Conservation (phyloP, 305 asterid genomes). For the Fraxinus dipetala region DNA sequence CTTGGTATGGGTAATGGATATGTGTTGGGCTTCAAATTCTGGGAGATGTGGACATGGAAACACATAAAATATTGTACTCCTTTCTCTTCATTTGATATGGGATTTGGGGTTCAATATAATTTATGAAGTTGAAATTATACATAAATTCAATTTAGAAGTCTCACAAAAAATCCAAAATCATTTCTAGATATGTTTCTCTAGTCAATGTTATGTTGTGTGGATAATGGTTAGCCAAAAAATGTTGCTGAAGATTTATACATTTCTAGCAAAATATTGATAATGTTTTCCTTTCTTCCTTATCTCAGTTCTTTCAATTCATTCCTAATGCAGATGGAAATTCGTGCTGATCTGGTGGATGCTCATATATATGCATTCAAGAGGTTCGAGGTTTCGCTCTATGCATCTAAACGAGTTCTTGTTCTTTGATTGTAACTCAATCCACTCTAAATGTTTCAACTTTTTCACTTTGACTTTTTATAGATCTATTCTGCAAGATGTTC, state of each 20-base stretch:
- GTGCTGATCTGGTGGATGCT: constrained; percentile 94
- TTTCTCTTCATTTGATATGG: constrained; percentile 6
- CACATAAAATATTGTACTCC: neutral
- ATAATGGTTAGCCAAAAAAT: neutral
- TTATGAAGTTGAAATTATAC: neutral
- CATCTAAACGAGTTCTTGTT: constrained; percentile 24
- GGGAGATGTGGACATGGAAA: constrained; percentile 13
- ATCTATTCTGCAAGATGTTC: constrained; percentile 79
- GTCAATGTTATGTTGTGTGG: neutral
- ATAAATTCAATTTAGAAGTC: constrained; percentile 3
- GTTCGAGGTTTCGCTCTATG: constrained; percentile 43
- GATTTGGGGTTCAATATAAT: constrained; percentile 1
- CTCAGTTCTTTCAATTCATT: constrained; percentile 17
- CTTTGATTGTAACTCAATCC: neutral
- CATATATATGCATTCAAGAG: constrained; percentile 98
- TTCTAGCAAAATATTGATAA: constrained; percentile 12
- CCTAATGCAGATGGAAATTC: constrained; percentile 80
- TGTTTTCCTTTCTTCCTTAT: neutral
- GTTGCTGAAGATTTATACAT: constrained; percentile 12
- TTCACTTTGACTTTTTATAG: constrained; percentile 36
- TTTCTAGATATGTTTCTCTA: constrained; percentile 2
- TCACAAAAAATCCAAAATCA: neutral
- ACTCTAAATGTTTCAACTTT: constrained; percentile 20
- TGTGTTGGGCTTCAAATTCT: constrained; percentile 17
- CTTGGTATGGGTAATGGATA: constrained; percentile 12